Percentiles rank a stretch among this genome's conserved stretches.
Evolutionary conservation across 192 early-diverging fungal genomes (phyloP).

Genomic region (Dissophora globulifera): DNA sequence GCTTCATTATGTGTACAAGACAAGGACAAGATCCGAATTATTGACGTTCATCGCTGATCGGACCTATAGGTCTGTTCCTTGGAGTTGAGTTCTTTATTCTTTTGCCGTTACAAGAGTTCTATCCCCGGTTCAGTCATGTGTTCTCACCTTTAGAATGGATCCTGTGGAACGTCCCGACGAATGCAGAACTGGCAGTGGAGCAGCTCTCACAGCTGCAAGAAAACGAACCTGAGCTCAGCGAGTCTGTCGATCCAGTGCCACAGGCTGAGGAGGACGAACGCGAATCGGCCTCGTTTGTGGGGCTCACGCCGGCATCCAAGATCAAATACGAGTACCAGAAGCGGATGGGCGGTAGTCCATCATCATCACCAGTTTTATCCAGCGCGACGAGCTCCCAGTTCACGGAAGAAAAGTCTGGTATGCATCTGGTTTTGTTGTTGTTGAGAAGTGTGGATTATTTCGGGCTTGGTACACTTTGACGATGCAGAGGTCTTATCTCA

Average conservation of each 20-base stretch:
- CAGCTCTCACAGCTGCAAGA: slow-evolving; percentile 39
- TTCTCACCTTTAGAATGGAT: slow-evolving; percentile 60
- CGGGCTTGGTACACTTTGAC: no score
- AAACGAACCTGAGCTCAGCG: no score
- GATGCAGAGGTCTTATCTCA: no score
- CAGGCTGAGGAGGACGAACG: background rate
- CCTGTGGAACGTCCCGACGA: slow-evolving; percentile 62
- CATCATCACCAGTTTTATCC: no score
- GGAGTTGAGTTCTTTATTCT: slow-evolving; percentile 63
- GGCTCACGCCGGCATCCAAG: slow-evolving; percentile 24
- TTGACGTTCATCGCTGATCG: no score
- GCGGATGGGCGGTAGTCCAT: slow-evolving; percentile 6
- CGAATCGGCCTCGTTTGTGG: slow-evolving; percentile 6
- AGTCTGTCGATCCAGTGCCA: no score
- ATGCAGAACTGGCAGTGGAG: slow-evolving; percentile 62
- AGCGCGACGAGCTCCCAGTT: no score
- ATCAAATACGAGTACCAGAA: slow-evolving; percentile 45
- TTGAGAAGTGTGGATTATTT: no score
- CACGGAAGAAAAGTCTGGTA: slow-evolving; percentile 1
- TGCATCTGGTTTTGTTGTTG: background rate
- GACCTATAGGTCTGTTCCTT: slow-evolving; percentile 39
- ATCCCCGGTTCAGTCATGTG: slow-evolving; percentile 58
- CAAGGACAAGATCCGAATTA: no score
- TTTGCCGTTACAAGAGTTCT: slow-evolving; percentile 53
- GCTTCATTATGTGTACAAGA: background rate